Evolutionary conservation across 1,139 yeast genomes (phyloP).

Genomic region (Magnusiomyces paraingens): DNA sequence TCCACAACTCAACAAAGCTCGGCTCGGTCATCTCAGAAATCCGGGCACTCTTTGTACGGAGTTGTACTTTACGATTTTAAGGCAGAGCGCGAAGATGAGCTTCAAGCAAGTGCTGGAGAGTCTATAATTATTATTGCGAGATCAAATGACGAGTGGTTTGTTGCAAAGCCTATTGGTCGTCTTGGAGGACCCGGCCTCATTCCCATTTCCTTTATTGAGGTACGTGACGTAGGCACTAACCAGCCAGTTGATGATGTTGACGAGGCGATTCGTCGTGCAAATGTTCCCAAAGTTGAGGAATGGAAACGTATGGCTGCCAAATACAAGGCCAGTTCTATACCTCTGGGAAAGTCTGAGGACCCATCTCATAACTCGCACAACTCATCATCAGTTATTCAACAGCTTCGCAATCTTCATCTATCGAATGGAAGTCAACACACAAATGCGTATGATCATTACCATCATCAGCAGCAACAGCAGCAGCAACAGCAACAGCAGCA

Average conservation of each 20-base stretch:
- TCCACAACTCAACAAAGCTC: slow-evolving; percentile 6
- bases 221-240: slow-evolving; percentile 69
- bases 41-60: slow-evolving; percentile 43
- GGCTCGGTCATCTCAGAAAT: neutral
- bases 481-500: slow-evolving; percentile 6
- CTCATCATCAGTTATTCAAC: slow-evolving; percentile 9
- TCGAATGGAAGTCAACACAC: slow-evolving; percentile 6
- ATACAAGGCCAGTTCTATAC: slow-evolving; percentile 86
- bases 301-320: slow-evolving; percentile 91
- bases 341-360: slow-evolving; percentile 50
- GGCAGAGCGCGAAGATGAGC: slow-evolving; percentile 87
- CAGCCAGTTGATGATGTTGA: slow-evolving; percentile 43
- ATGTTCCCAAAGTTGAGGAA: slow-evolving; percentile 86
- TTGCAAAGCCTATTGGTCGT: slow-evolving; percentile 91
- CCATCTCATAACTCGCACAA: neutral
- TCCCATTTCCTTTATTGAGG: slow-evolving; percentile 83
- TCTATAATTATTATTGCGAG: slow-evolving; percentile 90
- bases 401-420: slow-evolving; percentile 11
- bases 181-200: slow-evolving; percentile 96
- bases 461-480: slow-evolving; percentile 5
- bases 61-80: slow-evolving; percentile 71
- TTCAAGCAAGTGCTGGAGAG: slow-evolving; percentile 79
- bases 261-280: slow-evolving; percentile 54
- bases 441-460: neutral
- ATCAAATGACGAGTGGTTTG: slow-evolving; percentile 94